These are phyloP conservation scores for Hyphodiscus hymeniophilus DNA, from an alignment of 495 filamentous ascomycete species.

Conservation along the genomic window DNA sequence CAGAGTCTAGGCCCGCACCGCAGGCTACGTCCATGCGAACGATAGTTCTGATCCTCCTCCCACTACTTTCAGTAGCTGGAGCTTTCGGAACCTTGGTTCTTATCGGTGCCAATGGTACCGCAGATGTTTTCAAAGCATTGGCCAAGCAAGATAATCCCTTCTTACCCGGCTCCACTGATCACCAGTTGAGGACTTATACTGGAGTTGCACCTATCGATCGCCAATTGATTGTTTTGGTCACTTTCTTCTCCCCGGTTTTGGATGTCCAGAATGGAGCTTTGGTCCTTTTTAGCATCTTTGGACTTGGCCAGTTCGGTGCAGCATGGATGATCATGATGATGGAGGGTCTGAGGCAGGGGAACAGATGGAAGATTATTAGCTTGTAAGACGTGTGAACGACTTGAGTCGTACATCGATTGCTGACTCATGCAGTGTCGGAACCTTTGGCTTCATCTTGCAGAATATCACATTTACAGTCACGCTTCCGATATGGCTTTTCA, in stretches of 20 bases:
- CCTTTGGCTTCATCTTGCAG: conserved; percentile 47
- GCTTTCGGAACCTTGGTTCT: conserved; percentile 37
- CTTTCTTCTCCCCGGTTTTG: conserved; percentile 48
- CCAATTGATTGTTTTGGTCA: conserved; percentile 36
- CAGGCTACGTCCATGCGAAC: conserved; percentile 9
- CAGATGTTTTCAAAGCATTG: conserved; percentile 16
- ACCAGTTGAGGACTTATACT: conserved; percentile 38
- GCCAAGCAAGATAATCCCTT: conserved; percentile 25
- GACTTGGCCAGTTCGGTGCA: conserved; percentile 46
- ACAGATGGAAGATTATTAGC: conserved; percentile 40
- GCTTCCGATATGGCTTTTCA: conserved; percentile 40
- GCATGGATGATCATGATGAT: conserved; percentile 47
- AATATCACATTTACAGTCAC: conserved; percentile 44
- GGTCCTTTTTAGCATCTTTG: conserved; percentile 38
- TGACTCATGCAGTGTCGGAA: conserved; percentile 29
- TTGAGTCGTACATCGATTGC: neutral
- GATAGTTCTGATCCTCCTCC: conserved; percentile 24
- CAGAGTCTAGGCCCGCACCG: neutral
- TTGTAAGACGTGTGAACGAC: conserved; percentile 32
- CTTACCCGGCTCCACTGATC: conserved; percentile 30
- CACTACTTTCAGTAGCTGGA: conserved; percentile 33
- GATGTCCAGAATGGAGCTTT: conserved; percentile 39
- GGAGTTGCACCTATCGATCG: conserved; percentile 40
- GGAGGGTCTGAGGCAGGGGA: conserved; percentile 48
- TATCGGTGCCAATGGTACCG: conserved; percentile 32